Evolutionary conservation across 129 eudicot genomes (phyloP).

Genomic region (Chrysanthemum lavandulifolium): DNA sequence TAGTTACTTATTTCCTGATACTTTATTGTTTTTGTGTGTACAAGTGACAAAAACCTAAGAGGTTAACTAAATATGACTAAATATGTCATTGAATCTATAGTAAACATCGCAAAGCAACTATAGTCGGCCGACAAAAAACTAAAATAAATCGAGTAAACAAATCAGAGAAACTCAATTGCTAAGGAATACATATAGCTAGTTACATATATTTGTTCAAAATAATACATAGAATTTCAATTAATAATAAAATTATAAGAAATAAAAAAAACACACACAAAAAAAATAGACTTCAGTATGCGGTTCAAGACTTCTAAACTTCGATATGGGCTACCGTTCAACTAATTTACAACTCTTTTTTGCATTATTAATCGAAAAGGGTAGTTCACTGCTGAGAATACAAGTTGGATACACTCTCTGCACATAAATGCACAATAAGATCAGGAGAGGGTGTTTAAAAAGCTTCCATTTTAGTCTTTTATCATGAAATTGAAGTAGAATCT

Average conservation of each 20-base stretch:
- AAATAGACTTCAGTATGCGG: constrained; percentile 16
- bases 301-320: constrained; percentile 23
- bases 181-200: constrained; percentile 13
- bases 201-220: constrained; percentile 14
- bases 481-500: constrained; percentile 49
- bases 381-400: constrained; percentile 29
- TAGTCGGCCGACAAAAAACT: no score
- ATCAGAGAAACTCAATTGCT: constrained; percentile 3
- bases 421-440: constrained; percentile 40
- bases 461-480: constrained; percentile 15
- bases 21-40: no score
- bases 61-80: no score
- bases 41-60: no score
- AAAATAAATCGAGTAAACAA: background rate
- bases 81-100: no score
- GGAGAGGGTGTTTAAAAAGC: constrained; percentile 13
- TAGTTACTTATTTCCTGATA: no score
- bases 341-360: constrained; percentile 15
- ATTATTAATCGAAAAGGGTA: constrained; percentile 24
- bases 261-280: background rate
- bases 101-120: no score
- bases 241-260: background rate
- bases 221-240: constrained; percentile 3
- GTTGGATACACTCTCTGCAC: constrained; percentile 41
- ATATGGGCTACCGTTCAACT: constrained; percentile 35